Evolutionary conservation across 306 rosid genomes (phyloP).

Genomic region (Carpinus fangiana): DNA sequence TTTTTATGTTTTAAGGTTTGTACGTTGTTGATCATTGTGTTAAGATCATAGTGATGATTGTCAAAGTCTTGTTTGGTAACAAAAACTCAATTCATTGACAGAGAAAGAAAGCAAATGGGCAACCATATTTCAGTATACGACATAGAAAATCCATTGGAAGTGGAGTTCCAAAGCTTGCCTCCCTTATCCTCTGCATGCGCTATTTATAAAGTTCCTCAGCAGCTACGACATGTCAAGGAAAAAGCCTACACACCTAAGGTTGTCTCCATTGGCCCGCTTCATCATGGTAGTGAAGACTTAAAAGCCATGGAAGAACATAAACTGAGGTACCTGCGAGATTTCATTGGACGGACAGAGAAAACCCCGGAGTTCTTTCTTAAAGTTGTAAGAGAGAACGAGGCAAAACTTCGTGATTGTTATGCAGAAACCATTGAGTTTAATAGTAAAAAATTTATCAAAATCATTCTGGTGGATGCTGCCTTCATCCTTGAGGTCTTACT

Average conservation of each 20-base stretch:
- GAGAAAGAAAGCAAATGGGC: slow-evolving; percentile 2
- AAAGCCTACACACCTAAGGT: slow-evolving; percentile 36
- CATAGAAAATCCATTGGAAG: not conserved
- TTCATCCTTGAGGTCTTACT: slow-evolving; percentile 37
- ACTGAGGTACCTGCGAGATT: slow-evolving; percentile 31
- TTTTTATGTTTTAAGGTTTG: no score
- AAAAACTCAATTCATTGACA: no score
- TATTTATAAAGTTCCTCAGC: slow-evolving; percentile 34
- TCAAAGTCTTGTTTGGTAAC: not conserved
- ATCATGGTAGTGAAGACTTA: slow-evolving; percentile 28
- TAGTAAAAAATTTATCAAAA: slow-evolving; percentile 16
- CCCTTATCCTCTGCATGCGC: slow-evolving; percentile 16
- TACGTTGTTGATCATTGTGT: no score
- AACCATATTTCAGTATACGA: not conserved
- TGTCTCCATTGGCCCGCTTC: slow-evolving; percentile 42
- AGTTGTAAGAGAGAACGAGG: slow-evolving; percentile 2
- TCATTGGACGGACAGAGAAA: slow-evolving; percentile 9
- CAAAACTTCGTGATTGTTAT: slow-evolving; percentile 11
- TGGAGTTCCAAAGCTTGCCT: slow-evolving; percentile 4
- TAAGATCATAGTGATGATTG: not conserved
- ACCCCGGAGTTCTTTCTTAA: slow-evolving; percentile 4
- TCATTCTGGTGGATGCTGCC: slow-evolving; percentile 28
- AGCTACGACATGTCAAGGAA: slow-evolving; percentile 3
- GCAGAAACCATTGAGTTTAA: slow-evolving; percentile 22
- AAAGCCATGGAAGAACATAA: slow-evolving; percentile 40